Base-by-base conservation (phyloP, 2,329 filamentous ascomycete genomes). In the Verticillium nubilum region DNA sequence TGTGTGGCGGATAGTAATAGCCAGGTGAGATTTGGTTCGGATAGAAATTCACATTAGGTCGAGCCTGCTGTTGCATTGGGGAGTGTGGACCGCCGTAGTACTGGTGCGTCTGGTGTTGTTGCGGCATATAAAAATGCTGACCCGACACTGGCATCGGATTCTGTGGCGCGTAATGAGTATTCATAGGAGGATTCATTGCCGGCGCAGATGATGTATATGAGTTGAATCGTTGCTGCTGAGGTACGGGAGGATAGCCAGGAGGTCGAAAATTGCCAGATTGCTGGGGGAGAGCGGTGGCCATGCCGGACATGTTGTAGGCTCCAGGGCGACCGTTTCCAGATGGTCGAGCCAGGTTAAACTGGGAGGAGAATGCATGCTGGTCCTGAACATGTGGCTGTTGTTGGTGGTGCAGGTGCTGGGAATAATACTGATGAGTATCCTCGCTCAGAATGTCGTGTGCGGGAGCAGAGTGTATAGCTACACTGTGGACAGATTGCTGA, bases 71-170 rank as follows among this genome's bases (percentile, higher is more conserved):
- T 50, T 73, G 76, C 63, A 72, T 66, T 19, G 75, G 70, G 6
- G 75, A 65, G 52, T 79, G 65, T 17, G 78, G 75, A 5, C 70
- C 59, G 31, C 69, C 70, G 54, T 81, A 82, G 61, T 76, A 82
- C 13, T 73, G 76, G n/a, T 72, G 67, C 62, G 78, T 73, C 31
- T 76, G 76, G 35, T 68, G 65, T 52, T 78, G 74, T 56, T 78
- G 79, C 9, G 76, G 72, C 58, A 78, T 62, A 61, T 83, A 84
- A 63, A 80, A 84, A 26, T 74, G 74, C 54, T 78, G 79, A 19
- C 68, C 70, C 25, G 70, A 61, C 60, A 79, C 68, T 17, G 72
- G 67, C 64, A 81, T 73, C 26, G 69, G 62, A 9, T 67, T 65
- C 59, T 76, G 76, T 1, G 69, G 69, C 13, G 71, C 68, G 59